Base-by-base conservation (phyloP, 2,329 filamentous ascomycete genomes). In the Uncinocarpus reesii region DNA sequence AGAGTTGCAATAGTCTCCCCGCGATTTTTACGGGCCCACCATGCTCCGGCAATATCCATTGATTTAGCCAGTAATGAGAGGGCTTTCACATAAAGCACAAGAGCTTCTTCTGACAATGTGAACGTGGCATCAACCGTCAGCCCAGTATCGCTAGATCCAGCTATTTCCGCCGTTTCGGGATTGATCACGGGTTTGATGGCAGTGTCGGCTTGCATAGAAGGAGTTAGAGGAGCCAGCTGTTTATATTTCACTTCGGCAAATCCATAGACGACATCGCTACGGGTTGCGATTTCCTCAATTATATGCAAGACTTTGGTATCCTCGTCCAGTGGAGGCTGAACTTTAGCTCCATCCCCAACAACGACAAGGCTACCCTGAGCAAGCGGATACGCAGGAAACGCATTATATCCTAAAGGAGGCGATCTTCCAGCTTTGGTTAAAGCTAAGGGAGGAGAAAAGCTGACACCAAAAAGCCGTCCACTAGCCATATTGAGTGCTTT, bases 221-320 rank as follows among this genome's bases (percentile, higher is more conserved):
- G 92, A 1, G 86, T 81, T 37, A 92, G 71, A 2, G 92, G 92
- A 42, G 95, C 79, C n/a, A 98, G 76, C 65, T 98, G 92, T 66
- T 93, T 92, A 68, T 93, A 95, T 67, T 98, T 98, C 61, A 98
- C 90, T 68, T 98, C 90, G 4, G 92, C 92, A 66, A 98, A 96
- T 2, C 90, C 89, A 63, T 89, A 98, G 2, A 98, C 89, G 38
- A 95, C 92, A 64, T 98, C 89, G 61, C 89, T 95, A 32, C 89
- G 78, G 26, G 88, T 92, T 1, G 92, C 92, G 55, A 86, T 83
- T 58, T 96, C 89, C 64, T 98, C 90, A 49, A 96, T 88, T 37
- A 79, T 77, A 59, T 88, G 83, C 2, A 90, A 80, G 34, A 85
- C 81, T 54, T 78, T 79, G 13, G 76, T 73, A 61, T 96, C 92